Evolutionary conservation across 805 yeast genomes (phyloP).

Genomic region (Wickerhamiella alocasiicola): DNA sequence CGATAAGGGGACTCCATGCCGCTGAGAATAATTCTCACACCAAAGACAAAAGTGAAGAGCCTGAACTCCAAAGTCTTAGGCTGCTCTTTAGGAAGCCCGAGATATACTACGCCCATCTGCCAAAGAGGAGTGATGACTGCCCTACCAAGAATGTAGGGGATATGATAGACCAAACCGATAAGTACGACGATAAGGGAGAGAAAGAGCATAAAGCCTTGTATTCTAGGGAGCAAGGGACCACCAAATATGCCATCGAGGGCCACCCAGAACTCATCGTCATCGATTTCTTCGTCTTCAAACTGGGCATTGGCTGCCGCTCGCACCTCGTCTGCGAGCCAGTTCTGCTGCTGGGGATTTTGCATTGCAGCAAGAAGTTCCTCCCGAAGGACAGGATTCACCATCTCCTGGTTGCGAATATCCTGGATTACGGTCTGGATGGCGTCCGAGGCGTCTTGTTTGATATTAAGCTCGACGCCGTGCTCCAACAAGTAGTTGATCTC

Average conservation of each 20-base stretch:
- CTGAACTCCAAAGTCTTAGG: neutral
- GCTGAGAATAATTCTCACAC: neutral
- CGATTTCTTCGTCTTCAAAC: neutral
- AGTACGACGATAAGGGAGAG: neutral
- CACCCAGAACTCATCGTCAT: constrained; percentile 6
- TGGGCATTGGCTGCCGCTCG: neutral
- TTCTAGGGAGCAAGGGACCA: neutral
- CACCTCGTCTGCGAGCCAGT: neutral
- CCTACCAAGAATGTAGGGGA: constrained; percentile 7
- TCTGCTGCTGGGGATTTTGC: neutral
- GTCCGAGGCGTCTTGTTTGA: neutral
- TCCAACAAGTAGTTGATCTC: constrained; percentile 3
- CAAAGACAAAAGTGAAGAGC: neutral
- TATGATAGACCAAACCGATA: neutral
- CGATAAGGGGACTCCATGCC: constrained; percentile 1
- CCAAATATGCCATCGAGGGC: constrained; percentile 6
- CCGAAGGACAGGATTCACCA: neutral
- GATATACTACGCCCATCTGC: neutral
- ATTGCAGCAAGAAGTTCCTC: neutral
- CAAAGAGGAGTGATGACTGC: neutral
- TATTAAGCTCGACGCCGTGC: neutral
- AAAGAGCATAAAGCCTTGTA: neutral
- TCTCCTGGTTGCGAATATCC: neutral
- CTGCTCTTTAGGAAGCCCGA: neutral
- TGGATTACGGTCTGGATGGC: neutral